These are phyloP conservation scores for Zymoseptoria crescenta DNA, from an alignment of 2,329 filamentous ascomycete genomes.

Conservation along the genomic window DNA sequence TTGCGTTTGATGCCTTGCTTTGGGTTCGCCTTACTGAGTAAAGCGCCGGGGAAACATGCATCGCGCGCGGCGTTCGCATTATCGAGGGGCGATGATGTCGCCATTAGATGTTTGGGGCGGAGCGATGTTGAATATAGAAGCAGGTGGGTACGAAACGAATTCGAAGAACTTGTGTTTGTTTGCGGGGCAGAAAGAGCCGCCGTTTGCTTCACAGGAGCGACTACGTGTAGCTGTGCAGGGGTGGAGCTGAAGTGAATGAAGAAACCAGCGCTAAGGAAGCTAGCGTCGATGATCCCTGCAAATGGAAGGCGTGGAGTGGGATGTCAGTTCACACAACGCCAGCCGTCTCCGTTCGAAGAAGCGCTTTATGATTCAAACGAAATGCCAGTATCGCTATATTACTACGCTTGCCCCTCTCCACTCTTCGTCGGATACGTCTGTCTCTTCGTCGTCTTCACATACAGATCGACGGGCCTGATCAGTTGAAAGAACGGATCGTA, in stretches of 20 bases:
- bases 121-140: not conserved
- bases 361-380: not conserved
- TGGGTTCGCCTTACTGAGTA: not conserved
- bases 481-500: constrained; percentile 55
- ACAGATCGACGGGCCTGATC: constrained; percentile 49
- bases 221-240: not conserved
- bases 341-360: not conserved
- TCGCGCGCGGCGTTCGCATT: no score
- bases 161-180: not conserved
- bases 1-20: not conserved
- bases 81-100: not conserved
- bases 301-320: not conserved
- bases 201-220: not conserved
- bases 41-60: not conserved
- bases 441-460: constrained; percentile 44
- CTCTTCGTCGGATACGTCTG: constrained; percentile 40
- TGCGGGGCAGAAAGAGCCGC: not conserved
- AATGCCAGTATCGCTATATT: not conserved
- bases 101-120: not conserved
- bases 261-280: not conserved
- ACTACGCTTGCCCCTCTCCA: not conserved
- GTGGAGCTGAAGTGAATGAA: not conserved
- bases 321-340: not conserved
- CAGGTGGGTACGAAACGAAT: not conserved
- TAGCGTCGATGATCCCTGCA: not conserved